Evolutionary conservation across 345 rosid genomes (phyloP), one percentile per base, ranked within the genome.

Genomic region (Hibiscus trionum): DNA sequence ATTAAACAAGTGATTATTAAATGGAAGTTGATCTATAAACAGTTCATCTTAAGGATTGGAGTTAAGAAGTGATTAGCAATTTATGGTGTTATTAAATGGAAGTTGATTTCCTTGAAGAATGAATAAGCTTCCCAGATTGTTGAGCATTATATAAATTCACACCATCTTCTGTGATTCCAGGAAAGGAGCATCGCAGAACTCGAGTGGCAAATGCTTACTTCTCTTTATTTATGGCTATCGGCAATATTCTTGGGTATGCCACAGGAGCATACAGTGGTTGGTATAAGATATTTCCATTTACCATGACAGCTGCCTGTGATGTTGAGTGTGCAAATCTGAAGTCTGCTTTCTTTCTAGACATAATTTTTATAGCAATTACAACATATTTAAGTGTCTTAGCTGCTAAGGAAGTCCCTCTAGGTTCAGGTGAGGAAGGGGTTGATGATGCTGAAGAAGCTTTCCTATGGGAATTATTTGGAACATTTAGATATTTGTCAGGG

Each of bases 121-220:
- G 57, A 66, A 66, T 46, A 21, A 44, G 37, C 37, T 66, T 66
- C 35, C 3, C 0, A 66, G 35, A 24, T 46, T 46, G 37, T 66
- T 46, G 11, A 4, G 29, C 17, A 42, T 42, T 46, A 3, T n/a
- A 19, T 44, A 29, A 35, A 50, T 72, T 72, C n/a, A 47, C 46
- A 17, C 31, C 19, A 61, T 72, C n/a, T 72, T 72, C 2, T 55
- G 4, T 19, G 14, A 27, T 63, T 76, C 72, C 84, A 95, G 97
- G 87, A 71, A 90, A 88, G 83, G 98, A 95, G 75, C 91, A 89
- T 66, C 85, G 96, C 11, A 89, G 94, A 78, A 93, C 93, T 31
- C 77, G 96, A 76, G 99, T 93, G 71, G 98, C 99, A 73, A 90
- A 90, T 78, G 97, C 96, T 61, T 95, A 89, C 88, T 92, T 92